A percentile compares a stretch with the other conserved stretches of the same genome.
phyloP scores from a whole-genome alignment of 805 yeast species.

The Zygoascus ofunaensis region DNA sequence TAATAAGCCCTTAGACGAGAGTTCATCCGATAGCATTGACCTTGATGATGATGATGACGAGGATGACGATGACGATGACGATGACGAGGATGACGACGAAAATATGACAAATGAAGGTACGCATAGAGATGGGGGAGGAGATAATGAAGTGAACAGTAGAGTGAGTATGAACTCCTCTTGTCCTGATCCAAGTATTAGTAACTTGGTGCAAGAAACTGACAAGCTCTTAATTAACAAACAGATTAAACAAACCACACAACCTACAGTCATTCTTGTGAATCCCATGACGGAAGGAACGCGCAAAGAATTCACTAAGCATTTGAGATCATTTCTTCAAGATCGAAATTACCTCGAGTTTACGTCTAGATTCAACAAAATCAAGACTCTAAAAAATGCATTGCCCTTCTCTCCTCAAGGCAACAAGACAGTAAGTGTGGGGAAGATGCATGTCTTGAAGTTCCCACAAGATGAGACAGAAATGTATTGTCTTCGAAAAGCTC shows the following conservation, averaged over 20 bases:
- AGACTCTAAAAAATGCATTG: conserved; percentile 1
- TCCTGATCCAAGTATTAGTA: conserved; percentile 6
- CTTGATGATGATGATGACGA: conserved; percentile 20
- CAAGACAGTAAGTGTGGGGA: neutral
- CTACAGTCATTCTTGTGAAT: conserved; percentile 3
- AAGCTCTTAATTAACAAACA: conserved; percentile 5
- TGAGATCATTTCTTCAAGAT: conserved; percentile 9
- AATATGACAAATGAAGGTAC: conserved; percentile 4
- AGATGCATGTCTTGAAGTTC: conserved; percentile 2
- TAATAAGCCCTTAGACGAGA: conserved; percentile 27
- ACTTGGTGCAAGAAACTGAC: conserved; percentile 1
- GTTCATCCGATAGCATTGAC: conserved; percentile 14
- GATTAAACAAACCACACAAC: neutral
- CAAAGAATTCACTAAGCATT: neutral
- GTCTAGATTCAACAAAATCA: conserved; percentile 1
- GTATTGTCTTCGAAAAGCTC: conserved; percentile 41
- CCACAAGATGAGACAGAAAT: conserved; percentile 23
- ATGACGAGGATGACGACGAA: conserved; percentile 6
- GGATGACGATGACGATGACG: conserved; percentile 8
- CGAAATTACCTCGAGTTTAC: conserved; percentile 22
- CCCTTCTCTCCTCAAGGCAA: neutral
- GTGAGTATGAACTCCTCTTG: neutral
- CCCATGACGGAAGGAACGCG: conserved; percentile 6
- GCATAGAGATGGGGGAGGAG: neutral
- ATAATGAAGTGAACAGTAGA: neutral